These are phyloP conservation scores for Stramenopiles sp. DNA, from an alignment of 352 stramenopile genomes.

Conservation along the genomic window DNA sequence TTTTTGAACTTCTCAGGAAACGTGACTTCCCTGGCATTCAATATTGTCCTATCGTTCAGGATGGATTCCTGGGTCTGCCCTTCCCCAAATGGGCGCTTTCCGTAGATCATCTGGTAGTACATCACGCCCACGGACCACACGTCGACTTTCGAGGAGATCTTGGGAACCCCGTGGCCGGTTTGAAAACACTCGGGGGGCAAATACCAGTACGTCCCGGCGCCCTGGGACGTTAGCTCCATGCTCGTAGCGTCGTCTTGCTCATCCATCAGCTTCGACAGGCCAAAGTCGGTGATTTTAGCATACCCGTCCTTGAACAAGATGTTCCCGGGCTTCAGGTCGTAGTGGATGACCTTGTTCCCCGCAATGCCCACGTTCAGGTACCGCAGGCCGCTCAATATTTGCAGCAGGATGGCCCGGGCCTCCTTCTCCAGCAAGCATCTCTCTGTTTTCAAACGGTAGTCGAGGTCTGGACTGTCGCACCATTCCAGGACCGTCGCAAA, in stretches of 20 bases:
- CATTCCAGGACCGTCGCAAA: constrained; percentile 77
- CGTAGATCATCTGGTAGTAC: constrained; percentile 81
- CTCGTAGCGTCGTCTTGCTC: constrained; percentile 32
- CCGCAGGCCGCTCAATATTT: constrained; percentile 55
- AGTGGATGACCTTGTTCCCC: constrained; percentile 57
- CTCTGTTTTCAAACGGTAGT: constrained; percentile 51
- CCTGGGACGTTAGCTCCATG: constrained; percentile 76
- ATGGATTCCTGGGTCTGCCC: constrained; percentile 54
- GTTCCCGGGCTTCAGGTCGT: constrained; percentile 78
- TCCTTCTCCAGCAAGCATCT: constrained; percentile 47
- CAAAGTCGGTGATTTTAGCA: constrained; percentile 78
- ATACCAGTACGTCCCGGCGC: constrained; percentile 82
- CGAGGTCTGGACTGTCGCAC: constrained; percentile 39
- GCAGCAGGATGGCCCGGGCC: constrained; percentile 54
- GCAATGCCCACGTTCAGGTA: constrained; percentile 50
- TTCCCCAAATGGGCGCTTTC: constrained; percentile 65
- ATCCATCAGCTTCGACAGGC: constrained; percentile 57
- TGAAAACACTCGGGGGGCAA: constrained; percentile 78
- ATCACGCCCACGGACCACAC: constrained; percentile 80
- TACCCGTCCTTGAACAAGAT: constrained; percentile 66
- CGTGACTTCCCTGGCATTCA: constrained; percentile 48
- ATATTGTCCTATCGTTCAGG: constrained; percentile 45
- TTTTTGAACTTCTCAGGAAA: constrained; percentile 41
- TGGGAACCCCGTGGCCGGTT: constrained; percentile 25
- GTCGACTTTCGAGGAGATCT: constrained; percentile 61